phyloP scores from a whole-genome alignment of 2,329 filamentous ascomycete genomes.

The Fonsecaea pedrosoi region DNA sequence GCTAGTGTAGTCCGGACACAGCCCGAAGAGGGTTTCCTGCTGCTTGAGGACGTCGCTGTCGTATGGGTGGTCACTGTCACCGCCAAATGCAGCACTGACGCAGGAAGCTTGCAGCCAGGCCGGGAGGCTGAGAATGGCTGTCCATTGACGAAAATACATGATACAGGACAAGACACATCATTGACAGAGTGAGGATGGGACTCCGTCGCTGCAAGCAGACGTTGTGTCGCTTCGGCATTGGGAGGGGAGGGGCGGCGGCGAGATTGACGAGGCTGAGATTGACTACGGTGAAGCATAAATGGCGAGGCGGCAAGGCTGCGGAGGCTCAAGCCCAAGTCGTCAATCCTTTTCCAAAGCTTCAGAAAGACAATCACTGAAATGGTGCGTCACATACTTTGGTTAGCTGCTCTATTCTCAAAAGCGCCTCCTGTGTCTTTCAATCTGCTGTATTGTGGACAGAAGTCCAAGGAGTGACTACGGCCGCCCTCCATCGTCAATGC shows the following conservation, averaged over 20 bases:
- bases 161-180: conserved; percentile 4
- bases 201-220: not conserved
- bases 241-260: not conserved
- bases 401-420: not conserved
- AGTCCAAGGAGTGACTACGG: too few relatives aligned
- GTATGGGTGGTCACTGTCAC: conserved; percentile 24
- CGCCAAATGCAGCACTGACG: conserved; percentile 13
- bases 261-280: not conserved
- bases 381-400: not conserved
- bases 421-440: not conserved
- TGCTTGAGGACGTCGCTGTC: conserved; percentile 28
- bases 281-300: not conserved
- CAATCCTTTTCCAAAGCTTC: not conserved
- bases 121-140: conserved; percentile 10
- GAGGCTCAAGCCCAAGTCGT: not conserved
- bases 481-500: too few relatives aligned
- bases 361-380: too few relatives aligned
- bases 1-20: conserved; percentile 43
- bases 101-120: conserved; percentile 10
- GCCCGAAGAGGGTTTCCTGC: conserved; percentile 30
- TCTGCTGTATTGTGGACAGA: too few relatives aligned
- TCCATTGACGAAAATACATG: conserved; percentile 22
- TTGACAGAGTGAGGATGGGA: not conserved
- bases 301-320: not conserved
- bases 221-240: not conserved